Percentiles rank a stretch among this genome's conserved stretches.
phyloP scores from a whole-genome alignment of 805 yeast species.

The Candida odintsovae region DNA sequence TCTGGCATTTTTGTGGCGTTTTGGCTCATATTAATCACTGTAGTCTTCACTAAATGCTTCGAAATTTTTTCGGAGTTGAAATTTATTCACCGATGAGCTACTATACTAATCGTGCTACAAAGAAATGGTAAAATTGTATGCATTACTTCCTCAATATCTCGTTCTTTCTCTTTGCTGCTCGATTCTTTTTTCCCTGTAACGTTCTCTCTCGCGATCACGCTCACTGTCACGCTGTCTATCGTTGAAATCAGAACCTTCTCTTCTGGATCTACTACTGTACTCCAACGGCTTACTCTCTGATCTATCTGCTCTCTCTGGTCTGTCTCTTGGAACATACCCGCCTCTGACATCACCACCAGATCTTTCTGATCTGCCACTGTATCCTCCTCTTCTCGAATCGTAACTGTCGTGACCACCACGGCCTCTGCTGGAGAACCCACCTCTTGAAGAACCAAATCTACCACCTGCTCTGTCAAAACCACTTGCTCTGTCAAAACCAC shows the following conservation, averaged over 20 bases:
- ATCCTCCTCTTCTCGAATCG: conserved; percentile 1
- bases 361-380: conserved; percentile 1
- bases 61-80: neutral
- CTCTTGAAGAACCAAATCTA: conserved; percentile 11
- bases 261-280: conserved; percentile 19
- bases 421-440: conserved; percentile 9
- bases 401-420: conserved; percentile 3
- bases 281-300: conserved; percentile 6
- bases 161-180: conserved; percentile 1
- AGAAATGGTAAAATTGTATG: neutral
- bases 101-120: no score
- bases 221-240: conserved; percentile 22
- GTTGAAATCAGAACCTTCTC: conserved; percentile 18
- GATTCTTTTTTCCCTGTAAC: conserved; percentile 8
- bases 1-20: conserved; percentile 23
- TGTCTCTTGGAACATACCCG: neutral
- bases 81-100: neutral
- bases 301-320: conserved; percentile 12
- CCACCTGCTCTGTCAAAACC: conserved; percentile 10
- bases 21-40: neutral
- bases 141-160: conserved; percentile 1
- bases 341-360: conserved; percentile 3
- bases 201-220: conserved; percentile 18
- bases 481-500: conserved; percentile 9
- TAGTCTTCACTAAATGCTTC: neutral